Evolutionary conservation across 179 eudicot genomes (phyloP), one percentile per base, ranked within the genome.

Genomic region (Amaranthus tricolor): DNA sequence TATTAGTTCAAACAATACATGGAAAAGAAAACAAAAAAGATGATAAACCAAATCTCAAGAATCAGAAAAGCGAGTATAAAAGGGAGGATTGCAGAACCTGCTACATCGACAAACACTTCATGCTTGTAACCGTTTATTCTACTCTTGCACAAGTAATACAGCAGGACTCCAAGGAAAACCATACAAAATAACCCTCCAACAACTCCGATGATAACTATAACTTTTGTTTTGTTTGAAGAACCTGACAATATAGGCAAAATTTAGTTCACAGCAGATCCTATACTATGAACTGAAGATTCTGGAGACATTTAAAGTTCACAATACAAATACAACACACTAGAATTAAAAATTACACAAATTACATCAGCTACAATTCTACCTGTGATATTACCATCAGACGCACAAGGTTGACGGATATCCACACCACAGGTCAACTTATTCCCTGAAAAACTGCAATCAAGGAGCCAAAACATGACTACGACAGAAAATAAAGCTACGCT

Each of bases 61-160:
- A 56, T 61, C 51, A 66, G 31, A 73, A 50, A 76, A 49, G 57
- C 55, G 24, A 20, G 31, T 13, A 50, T 6, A 13, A 52, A 69
- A 70, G 55, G 44, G 48, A 19, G 31, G 63, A 49, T 24, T 21
- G 70, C 6, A 49, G 75, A 72, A 87, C 91, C 91, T 79, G 85
- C 66, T 68, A 88, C 90, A 79, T 94, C 97, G 12, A 89, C 94
- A 80, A 74, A 94, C 77, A 90, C 87, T 74, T 94, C 98, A 72
- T 83, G 94, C 78, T 66, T 85, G 82, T 82, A 84, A 76, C 88
- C 86, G 77, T 70, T 88, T 61, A 77, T 81, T 84, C 84, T 79
- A 40, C 85, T 81, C 88, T 84, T 92, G 85, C 84, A 90, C 19
- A 85, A 15, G 73, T 82, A 82, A 53, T 86, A 78, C 75, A 89